Evolutionary conservation across 108 stramenopile species (phyloP), one percentile per base, ranked within the genome.

Genomic region (Poteriospumella lacustris): DNA sequence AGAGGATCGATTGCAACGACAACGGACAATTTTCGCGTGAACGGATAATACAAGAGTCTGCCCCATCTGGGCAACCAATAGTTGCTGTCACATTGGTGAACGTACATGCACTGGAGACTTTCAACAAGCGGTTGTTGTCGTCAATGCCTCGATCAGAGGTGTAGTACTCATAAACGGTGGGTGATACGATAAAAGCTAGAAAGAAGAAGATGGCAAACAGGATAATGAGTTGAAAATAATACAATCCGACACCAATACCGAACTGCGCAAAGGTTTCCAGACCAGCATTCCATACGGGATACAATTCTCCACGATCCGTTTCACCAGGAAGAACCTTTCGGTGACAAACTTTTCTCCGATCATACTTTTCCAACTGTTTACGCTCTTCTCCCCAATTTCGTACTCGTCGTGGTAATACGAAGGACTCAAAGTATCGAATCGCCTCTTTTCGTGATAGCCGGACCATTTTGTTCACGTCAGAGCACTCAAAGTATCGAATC

Each of bases 241-340:
- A 87, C 31, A 87, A 58, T 3, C 76, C 78, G 2, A 87, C 76
- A 1, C 86, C 86, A 3, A 87, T 72, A 39, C 86, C 86, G 42
- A 87, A 87, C 47, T 84, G 80, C 44, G 83, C 81, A 43, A 87
- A 81, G 26, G 52, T 81, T 39, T 79, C 42, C 60, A 79, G 76
- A 76, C 77, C 78, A 26, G 40, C n/a, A 26, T 9, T 15, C 47
- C 68, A 83, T 9, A 80, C 59, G 3, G n/a, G 28, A 56, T 81
- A 83, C 44, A 81, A 28, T 9, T 80, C 9, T 52, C 70, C 70
- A 42, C 70, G 60, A 64, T 64, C 60, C 3, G 3, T 24, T 33
- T 64, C 60, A 64, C 36, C 31, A 3, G 24, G 60, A 5, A 5
- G 12, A 64, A 64, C 60, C 5, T 5, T 5, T 5, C 60, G 60